Conservation (phyloP, 345 rosid genomes). For the Triadica sebifera region DNA sequence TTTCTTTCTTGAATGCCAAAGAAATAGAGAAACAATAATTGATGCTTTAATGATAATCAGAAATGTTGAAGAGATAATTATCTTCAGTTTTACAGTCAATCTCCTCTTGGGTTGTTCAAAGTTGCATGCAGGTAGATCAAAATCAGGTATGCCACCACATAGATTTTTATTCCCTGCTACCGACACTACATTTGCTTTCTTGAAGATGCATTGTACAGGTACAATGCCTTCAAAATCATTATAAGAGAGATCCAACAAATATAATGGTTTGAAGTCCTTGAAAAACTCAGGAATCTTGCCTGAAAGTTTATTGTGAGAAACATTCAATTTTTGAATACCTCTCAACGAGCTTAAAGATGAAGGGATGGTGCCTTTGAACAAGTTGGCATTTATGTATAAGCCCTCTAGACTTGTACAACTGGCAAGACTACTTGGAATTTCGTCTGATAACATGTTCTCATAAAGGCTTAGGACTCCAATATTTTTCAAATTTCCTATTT, state of each 20-base stretch:
- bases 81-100: not conserved
- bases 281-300: too few relatives aligned
- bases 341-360: too few relatives aligned
- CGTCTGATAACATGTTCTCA: constrained; percentile 1
- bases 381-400: not conserved
- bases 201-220: not conserved
- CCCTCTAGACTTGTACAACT: constrained; percentile 2
- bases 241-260: constrained; percentile 4
- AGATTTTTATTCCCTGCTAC: constrained; percentile 13
- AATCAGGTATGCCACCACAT: not conserved
- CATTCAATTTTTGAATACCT: too few relatives aligned
- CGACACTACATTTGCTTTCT: not conserved
- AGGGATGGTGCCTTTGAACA: constrained; percentile 1
- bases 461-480: not conserved
- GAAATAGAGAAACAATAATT: not conserved
- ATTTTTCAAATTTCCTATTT: constrained; percentile 1
- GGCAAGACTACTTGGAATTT: constrained; percentile 8
- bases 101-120: not conserved
- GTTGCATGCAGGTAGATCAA: not conserved
- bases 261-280: too few relatives aligned
- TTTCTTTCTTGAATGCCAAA: too few relatives aligned
- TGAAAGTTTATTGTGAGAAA: too few relatives aligned
- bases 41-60: too few relatives aligned
- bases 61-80: not conserved
- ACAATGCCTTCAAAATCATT: constrained; percentile 4